A percentile compares a stretch with the other conserved stretches of the same genome.
Evolutionary conservation across 331 rosid species (phyloP).

Genomic region (Quercus lobata): DNA sequence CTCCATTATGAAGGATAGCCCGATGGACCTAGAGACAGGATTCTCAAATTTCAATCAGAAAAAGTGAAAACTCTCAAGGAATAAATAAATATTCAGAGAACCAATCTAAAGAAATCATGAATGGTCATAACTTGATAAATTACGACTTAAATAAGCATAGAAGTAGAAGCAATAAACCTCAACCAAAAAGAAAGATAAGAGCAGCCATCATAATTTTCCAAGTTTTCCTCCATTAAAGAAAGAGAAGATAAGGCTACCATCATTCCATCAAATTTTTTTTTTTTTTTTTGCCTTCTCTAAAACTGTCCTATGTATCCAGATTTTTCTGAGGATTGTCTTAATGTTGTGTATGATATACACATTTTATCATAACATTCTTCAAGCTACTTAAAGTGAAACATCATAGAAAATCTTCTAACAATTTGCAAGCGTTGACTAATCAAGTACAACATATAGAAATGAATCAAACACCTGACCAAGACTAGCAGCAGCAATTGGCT

Average conservation of each 20-base stretch:
- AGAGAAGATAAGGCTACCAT: background rate
- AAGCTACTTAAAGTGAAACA: background rate
- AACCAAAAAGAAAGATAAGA: background rate
- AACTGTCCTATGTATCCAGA: background rate
- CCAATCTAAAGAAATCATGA: background rate
- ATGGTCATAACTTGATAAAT: background rate
- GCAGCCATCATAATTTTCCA: background rate
- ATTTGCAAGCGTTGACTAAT: background rate
- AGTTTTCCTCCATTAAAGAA: background rate
- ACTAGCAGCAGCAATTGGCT: conserved; percentile 93
- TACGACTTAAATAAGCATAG: background rate
- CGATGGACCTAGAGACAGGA: conserved; percentile 75
- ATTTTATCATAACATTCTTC: background rate
- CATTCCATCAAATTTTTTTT: background rate
- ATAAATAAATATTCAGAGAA: background rate
- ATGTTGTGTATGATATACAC: background rate
- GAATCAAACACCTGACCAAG: conserved; percentile 78
- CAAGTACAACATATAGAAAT: background rate
- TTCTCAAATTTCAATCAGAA: conserved; percentile 13
- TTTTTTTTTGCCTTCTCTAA: background rate
- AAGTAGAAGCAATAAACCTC: background rate
- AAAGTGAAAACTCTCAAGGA: conserved; percentile 1
- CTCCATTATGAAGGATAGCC: conserved; percentile 87
- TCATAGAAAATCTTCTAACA: background rate
- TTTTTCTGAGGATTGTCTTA: background rate